These are phyloP conservation scores for Fusarium nelsonii DNA, from an alignment of 2,329 filamentous ascomycete genomes.

Conservation along the genomic window DNA sequence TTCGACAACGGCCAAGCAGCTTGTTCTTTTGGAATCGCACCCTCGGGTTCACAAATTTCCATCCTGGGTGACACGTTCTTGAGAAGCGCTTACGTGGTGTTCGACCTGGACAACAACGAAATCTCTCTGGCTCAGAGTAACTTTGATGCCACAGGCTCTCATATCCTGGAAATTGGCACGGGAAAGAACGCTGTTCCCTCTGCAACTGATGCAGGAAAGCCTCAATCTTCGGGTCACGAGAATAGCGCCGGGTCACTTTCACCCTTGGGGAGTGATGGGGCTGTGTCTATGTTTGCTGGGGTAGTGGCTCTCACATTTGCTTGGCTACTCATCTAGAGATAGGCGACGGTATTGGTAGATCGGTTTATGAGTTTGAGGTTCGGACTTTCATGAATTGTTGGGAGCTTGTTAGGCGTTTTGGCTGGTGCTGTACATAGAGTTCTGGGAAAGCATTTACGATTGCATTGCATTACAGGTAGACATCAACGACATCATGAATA, in stretches of 20 bases:
- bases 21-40: slow-evolving; percentile 76
- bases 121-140: slow-evolving; percentile 77
- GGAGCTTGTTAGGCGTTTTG: slow-evolving; percentile 1
- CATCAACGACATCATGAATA: neutral
- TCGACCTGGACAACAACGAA: slow-evolving; percentile 78
- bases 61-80: slow-evolving; percentile 82
- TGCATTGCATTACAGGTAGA: slow-evolving; percentile 3
- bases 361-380: neutral
- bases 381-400: neutral
- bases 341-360: neutral
- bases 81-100: slow-evolving; percentile 80
- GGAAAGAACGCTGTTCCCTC: slow-evolving; percentile 65
- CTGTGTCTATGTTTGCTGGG: slow-evolving; percentile 22
- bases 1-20: slow-evolving; percentile 67
- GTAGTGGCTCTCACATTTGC: slow-evolving; percentile 34
- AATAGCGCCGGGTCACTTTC: slow-evolving; percentile 28
- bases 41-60: slow-evolving; percentile 65
- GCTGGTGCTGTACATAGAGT: slow-evolving; percentile 3
- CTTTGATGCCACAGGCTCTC: slow-evolving; percentile 64
- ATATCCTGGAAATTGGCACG: slow-evolving; percentile 67
- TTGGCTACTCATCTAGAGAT: slow-evolving; percentile 30
- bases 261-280: neutral
- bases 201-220: slow-evolving; percentile 62
- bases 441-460: neutral
- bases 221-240: slow-evolving; percentile 42